A percentile compares a stretch with the other conserved stretches of the same genome.
phyloP scores from a whole-genome alignment of 2,329 filamentous ascomycete species.

The Saccharata proteae region DNA sequence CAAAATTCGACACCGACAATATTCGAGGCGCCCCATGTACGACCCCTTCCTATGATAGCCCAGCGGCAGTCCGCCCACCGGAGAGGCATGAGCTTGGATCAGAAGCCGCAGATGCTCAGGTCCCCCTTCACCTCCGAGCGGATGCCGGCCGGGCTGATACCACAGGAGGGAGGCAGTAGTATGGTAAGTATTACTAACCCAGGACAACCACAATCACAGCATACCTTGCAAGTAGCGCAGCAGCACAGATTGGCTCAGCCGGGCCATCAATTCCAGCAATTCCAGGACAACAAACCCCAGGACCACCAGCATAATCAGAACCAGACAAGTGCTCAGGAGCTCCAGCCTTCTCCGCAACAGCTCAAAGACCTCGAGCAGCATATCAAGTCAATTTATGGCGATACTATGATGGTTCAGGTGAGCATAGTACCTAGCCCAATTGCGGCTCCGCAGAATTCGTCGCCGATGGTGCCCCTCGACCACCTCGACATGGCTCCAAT shows the following conservation, averaged over 20 bases:
- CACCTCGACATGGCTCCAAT: slow-evolving; percentile 43
- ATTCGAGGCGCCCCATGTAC: slow-evolving; percentile 64
- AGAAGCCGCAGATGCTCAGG: slow-evolving; percentile 45
- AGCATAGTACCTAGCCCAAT: slow-evolving; percentile 43
- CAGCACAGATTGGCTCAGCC: slow-evolving; percentile 74
- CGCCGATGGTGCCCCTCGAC: slow-evolving; percentile 25
- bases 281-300: slow-evolving; percentile 20
- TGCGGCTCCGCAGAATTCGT: slow-evolving; percentile 31
- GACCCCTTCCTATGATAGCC: slow-evolving; percentile 48
- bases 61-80: slow-evolving; percentile 49
- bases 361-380: slow-evolving; percentile 31
- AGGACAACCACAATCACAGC: slow-evolving; percentile 51
- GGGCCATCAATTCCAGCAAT: slow-evolving; percentile 41
- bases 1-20: slow-evolving; percentile 75
- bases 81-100: slow-evolving; percentile 73
- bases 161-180: slow-evolving; percentile 33
- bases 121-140: slow-evolving; percentile 29
- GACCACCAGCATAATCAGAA: slow-evolving; percentile 24
- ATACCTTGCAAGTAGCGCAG: slow-evolving; percentile 81
- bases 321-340: slow-evolving; percentile 20
- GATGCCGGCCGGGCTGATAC: slow-evolving; percentile 11
- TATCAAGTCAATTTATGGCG: slow-evolving; percentile 31
- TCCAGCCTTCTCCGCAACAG: slow-evolving; percentile 27
- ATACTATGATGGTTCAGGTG: slow-evolving; percentile 29
- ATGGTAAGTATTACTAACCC: slow-evolving; percentile 46